Percentiles rank a stretch among this genome's conserved stretches.
Conservation (phyloP, 2,329 filamentous ascomycete species). For the Dactylonectria macrodidyma region DNA sequence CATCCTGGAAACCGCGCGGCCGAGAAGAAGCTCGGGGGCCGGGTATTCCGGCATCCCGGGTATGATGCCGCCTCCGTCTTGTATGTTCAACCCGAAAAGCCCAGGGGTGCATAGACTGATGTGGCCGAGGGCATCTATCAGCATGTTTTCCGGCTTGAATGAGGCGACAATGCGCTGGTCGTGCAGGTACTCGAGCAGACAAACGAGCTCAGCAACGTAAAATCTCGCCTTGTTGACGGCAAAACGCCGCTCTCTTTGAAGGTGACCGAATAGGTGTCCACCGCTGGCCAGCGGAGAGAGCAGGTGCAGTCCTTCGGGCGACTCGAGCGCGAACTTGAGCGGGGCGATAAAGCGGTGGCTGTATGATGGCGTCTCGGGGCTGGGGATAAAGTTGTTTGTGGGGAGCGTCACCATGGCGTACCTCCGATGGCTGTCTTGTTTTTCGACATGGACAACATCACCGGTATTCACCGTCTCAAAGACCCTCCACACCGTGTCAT, state of each 20-base stretch:
- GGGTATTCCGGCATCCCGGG: conserved; percentile 97
- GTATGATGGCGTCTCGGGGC: conserved; percentile 34
- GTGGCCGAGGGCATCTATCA: conserved; percentile 96
- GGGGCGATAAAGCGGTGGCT: conserved; percentile 99
- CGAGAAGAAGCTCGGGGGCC: conserved; percentile 90
- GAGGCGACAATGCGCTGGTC: conserved; percentile 96
- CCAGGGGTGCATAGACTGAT: conserved; percentile 98
- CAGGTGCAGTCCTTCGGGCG: conserved; percentile 96
- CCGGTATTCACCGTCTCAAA: conserved; percentile 67
- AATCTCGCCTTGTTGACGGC: conserved; percentile 96
- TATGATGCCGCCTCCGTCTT: conserved; percentile 99
- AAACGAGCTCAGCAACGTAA: conserved; percentile 95
- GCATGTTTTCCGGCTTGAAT: conserved; percentile 87
- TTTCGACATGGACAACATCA: conserved; percentile 75
- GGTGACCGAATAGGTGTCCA: conserved; percentile 95
- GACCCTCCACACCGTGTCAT: too few relatives aligned
- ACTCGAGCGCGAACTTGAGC: conserved; percentile 98
- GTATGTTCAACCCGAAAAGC: conserved; percentile 98
- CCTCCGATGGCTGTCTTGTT: conserved; percentile 49
- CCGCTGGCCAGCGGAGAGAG: conserved; percentile 97
- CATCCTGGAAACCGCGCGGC: conserved; percentile 96
- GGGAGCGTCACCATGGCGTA: too few relatives aligned
- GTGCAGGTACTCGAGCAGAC: conserved; percentile 93
- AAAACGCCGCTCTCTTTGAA: conserved; percentile 95
- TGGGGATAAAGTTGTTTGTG: too few relatives aligned